phyloP scores from a whole-genome alignment of 352 stramenopile species.

The Phytophthora idaei region DNA sequence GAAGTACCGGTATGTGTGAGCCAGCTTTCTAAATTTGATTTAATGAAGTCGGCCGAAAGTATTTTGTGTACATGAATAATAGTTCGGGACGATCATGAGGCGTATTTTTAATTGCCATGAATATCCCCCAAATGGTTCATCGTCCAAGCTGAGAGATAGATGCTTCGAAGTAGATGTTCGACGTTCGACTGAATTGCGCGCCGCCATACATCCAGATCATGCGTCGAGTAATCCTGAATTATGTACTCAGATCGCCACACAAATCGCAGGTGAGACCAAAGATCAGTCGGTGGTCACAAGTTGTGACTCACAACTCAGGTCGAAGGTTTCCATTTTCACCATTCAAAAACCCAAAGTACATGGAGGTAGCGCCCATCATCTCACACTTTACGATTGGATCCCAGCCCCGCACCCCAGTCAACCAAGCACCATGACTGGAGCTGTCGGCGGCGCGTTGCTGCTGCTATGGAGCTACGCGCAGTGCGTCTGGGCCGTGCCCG shows the following conservation, averaged over 20 bases:
- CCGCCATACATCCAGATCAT: too few species aligned
- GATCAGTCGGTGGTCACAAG: background rate
- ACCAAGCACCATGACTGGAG: conserved; percentile 12
- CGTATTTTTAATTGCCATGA: too few species aligned
- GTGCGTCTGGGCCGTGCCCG: conserved; percentile 12
- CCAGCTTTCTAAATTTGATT: too few species aligned
- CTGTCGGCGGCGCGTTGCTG: conserved; percentile 3
- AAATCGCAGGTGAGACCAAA: background rate
- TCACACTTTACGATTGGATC: conserved; percentile 30
- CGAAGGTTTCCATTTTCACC: conserved; percentile 8
- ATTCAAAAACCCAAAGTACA: conserved; percentile 17
- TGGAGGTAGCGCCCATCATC: background rate
- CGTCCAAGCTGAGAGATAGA: too few species aligned
- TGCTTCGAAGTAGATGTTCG: too few species aligned
- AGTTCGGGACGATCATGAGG: too few species aligned
- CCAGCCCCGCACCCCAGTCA: conserved; percentile 8
- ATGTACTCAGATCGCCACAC: background rate
- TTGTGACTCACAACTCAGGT: conserved; percentile 11
- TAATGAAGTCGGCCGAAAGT: too few species aligned
- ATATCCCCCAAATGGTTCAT: too few species aligned
- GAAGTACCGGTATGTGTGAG: background rate
- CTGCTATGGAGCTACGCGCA: conserved; percentile 28
- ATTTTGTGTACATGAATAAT: too few species aligned
- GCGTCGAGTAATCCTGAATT: conserved; percentile 11
- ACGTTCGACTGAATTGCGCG: too few species aligned